Base-by-base conservation (phyloP, 768 basidiomycete species). In the Sistotremastrum niveocremeum region DNA sequence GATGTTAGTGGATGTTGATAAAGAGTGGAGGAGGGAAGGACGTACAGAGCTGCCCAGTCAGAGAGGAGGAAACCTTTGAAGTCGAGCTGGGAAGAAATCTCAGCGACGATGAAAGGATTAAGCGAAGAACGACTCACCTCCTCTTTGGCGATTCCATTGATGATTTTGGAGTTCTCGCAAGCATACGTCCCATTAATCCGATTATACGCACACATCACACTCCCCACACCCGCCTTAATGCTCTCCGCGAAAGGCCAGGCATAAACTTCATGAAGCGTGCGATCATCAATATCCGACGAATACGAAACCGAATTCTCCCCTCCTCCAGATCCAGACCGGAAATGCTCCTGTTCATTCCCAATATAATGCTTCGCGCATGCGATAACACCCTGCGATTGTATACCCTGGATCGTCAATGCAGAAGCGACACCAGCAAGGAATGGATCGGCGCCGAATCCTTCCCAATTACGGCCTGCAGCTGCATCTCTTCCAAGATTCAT, bases 381-480 rank as follows among this genome's bases (percentile, higher is more conserved):
- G 57, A 88, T 84, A 0, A 90, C 83, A 36, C 90, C 90, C 6
- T 64, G 71, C 28, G 65, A 55, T 57, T 95, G 90, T 65, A 93
- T 62, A 5, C 90, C 90, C 11, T 84, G 64, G 45, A 93, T 75
- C 1, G 88, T 93, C 61, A 89, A 84, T 48, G 70, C 76, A 0
- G 75, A 71, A 8, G 69, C 75, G 56, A 86, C 87, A 8, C 91
- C 88, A n/a, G 74, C 55, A 10, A 94, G 66, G 65, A 77, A 94
- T 0, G 91, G 91, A 59, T 95, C 91, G 7, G 74, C 87, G 32
- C 90, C 89, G 48, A 90, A 91, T n/a, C 87, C 88, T 68, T 94
- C 91, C 86, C 88, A 94, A 61, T 91, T 89, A 31, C 91, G 70
- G 11, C 91, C 91, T 5, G 83, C 87, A 51, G 75, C 69, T 3